phyloP scores from a whole-genome alignment of 2,329 filamentous ascomycete genomes.

The Trichoderma sp. region DNA sequence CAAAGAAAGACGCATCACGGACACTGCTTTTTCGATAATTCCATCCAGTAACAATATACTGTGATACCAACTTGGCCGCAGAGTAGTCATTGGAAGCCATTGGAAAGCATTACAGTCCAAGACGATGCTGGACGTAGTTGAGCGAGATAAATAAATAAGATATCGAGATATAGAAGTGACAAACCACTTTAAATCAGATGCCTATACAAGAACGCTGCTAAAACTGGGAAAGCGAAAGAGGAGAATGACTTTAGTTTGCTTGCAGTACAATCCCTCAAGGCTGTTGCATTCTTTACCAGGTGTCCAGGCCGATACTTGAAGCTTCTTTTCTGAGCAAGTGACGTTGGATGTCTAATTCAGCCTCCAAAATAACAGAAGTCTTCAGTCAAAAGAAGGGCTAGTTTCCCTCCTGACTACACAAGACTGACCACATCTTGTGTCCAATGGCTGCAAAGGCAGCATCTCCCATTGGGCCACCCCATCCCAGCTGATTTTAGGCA shows the following conservation, averaged over 20 bases:
- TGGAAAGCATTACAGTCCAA: not conserved
- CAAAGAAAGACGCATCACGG: not conserved
- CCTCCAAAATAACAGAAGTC: not conserved
- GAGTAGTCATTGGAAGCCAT: not conserved
- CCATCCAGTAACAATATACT: not conserved
- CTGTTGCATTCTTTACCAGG: not conserved
- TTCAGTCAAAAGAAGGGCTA: not conserved
- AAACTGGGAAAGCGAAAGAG: not conserved
- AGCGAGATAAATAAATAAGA: not conserved
- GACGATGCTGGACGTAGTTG: not conserved
- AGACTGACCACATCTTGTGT: too few species aligned
- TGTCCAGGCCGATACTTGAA: not conserved
- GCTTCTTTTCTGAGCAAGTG: not conserved
- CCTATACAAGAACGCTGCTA: not conserved
- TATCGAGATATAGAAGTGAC: not conserved
- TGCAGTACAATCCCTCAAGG: not conserved
- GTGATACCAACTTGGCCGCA: not conserved
- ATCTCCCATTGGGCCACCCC: not conserved
- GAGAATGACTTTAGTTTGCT: not conserved
- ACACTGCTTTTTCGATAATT: not conserved
- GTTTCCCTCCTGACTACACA: not conserved
- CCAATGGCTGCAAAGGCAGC: not conserved
- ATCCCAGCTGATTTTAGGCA: slow-evolving; percentile 6
- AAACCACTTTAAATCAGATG: not conserved
- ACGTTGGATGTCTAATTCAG: not conserved